Percentiles rank a stretch among this genome's conserved stretches.
phyloP scores from a whole-genome alignment of 2,329 filamentous ascomycete species.

The Colletotrichum viniferum region DNA sequence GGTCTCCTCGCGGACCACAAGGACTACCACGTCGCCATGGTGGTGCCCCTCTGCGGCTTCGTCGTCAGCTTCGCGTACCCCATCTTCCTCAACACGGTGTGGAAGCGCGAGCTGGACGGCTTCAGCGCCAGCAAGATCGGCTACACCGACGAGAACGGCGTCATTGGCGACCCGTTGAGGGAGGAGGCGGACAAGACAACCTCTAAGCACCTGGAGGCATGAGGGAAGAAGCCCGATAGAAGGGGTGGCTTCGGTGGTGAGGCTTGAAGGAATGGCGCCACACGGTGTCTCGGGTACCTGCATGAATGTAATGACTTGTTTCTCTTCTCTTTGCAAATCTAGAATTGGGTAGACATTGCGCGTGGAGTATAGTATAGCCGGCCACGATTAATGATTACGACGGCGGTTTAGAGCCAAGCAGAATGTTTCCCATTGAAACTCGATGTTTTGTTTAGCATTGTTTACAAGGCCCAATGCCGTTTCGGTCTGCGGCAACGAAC shows the following conservation, averaged over 20 bases:
- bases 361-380: neutral
- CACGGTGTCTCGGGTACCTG: neutral
- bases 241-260: neutral
- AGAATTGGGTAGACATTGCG: neutral
- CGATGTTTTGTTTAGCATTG: neutral
- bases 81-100: constrained; percentile 57
- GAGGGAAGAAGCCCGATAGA: neutral
- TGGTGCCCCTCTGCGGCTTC: constrained; percentile 68
- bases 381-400: neutral
- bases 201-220: constrained; percentile 14
- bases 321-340: neutral
- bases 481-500: neutral
- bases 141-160: constrained; percentile 2
- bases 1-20: constrained; percentile 6
- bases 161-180: constrained; percentile 6
- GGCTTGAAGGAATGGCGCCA: neutral
- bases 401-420: neutral
- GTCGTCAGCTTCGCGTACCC: constrained; percentile 61
- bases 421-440: neutral
- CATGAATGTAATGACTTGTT: neutral
- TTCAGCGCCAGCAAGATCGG: constrained; percentile 17
- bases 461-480: neutral
- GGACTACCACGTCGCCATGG: constrained; percentile 55
- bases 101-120: constrained; percentile 15
- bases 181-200: constrained; percentile 5